Conservation (phyloP, 1,284 basidiomycete species). For the Sparassis latifolia region DNA sequence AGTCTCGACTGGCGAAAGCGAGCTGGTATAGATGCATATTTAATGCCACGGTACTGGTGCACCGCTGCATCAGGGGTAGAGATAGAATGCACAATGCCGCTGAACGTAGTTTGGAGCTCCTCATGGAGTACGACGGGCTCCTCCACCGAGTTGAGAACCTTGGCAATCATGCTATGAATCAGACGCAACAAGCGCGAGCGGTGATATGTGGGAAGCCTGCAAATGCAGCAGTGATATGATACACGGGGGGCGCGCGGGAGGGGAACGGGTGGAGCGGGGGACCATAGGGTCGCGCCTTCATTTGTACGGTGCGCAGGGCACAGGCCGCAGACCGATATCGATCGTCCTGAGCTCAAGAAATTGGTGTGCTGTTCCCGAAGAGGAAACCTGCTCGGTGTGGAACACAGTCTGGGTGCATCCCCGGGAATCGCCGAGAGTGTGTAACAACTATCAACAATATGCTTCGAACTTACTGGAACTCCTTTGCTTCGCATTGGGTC, state of each 20-base stretch:
- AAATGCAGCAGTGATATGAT: neutral
- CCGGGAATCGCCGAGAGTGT: slow-evolving; percentile 19
- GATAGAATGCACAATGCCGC: slow-evolving; percentile 50
- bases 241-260: neutral
- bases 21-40: slow-evolving; percentile 66
- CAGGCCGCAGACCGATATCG: slow-evolving; percentile 4
- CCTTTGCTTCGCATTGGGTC: neutral
- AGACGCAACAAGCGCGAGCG: neutral
- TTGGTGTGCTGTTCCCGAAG: slow-evolving; percentile 15
- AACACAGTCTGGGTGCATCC: slow-evolving; percentile 9
- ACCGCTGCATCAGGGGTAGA: slow-evolving; percentile 51
- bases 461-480: slow-evolving; percentile 14
- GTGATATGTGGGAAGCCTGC: neutral
- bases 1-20: slow-evolving; percentile 68
- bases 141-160: slow-evolving; percentile 14
- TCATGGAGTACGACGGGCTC: slow-evolving; percentile 42
- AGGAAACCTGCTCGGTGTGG: slow-evolving; percentile 13
- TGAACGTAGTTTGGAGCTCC: slow-evolving; percentile 54
- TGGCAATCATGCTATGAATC: slow-evolving; percentile 21
- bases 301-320: slow-evolving; percentile 9
- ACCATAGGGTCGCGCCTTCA: neutral
- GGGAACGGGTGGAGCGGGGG: neutral
- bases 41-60: slow-evolving; percentile 68
- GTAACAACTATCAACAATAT: slow-evolving; percentile 8
- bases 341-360: slow-evolving; percentile 13